Conservation (phyloP, 2,329 filamentous ascomycete species). For the Hysterium pulicare region DNA sequence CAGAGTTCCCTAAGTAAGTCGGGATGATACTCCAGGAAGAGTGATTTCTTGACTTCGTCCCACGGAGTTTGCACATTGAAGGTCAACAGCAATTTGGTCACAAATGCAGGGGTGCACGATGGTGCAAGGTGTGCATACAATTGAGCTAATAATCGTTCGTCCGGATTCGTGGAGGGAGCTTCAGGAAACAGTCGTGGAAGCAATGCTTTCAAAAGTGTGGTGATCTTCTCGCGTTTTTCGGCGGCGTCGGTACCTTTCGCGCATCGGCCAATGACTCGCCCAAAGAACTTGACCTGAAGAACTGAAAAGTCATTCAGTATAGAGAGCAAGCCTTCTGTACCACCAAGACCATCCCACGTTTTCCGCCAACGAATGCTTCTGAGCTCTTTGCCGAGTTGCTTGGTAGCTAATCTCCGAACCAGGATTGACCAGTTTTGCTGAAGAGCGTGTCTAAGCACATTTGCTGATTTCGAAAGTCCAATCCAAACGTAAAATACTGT, state of each 20-base stretch:
- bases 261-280: slow-evolving; percentile 14
- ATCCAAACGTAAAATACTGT: slow-evolving; percentile 20
- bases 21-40: slow-evolving; percentile 16
- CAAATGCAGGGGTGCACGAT: slow-evolving; percentile 17
- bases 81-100: slow-evolving; percentile 12
- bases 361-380: slow-evolving; percentile 15
- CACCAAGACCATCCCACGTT: slow-evolving; percentile 27
- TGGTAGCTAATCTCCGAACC: slow-evolving; percentile 19
- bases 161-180: slow-evolving; percentile 8
- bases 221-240: slow-evolving; percentile 17
- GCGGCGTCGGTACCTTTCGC: slow-evolving; percentile 10
- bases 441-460: slow-evolving; percentile 14
- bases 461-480: slow-evolving; percentile 16
- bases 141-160: slow-evolving; percentile 17
- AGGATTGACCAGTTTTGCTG: slow-evolving; percentile 20
- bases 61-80: too few species aligned
- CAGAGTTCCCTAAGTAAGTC: slow-evolving; percentile 13
- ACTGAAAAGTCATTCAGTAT: slow-evolving; percentile 24
- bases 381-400: slow-evolving; percentile 16
- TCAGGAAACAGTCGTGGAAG: slow-evolving; percentile 17
- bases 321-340: slow-evolving; percentile 20
- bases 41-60: too few species aligned
- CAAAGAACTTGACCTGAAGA: slow-evolving; percentile 17
- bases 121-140: slow-evolving; percentile 20
- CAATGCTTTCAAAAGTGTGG: slow-evolving; percentile 20